Base-by-base conservation (phyloP, 148 eudicot species). In the Rhododendron kiyosumense region DNA sequence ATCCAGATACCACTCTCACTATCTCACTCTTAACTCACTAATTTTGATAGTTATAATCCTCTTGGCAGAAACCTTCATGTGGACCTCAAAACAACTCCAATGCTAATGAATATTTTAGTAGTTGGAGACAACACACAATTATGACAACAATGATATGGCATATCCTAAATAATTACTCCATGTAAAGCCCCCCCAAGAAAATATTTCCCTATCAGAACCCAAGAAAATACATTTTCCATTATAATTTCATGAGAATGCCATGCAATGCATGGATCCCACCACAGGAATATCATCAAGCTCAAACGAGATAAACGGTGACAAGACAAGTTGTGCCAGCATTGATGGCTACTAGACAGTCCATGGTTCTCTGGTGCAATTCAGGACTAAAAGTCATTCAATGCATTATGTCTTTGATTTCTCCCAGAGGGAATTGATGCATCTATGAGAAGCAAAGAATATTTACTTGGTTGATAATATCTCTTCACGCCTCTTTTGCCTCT, bases 391-490 rank as follows among this genome's bases (percentile, higher is more conserved):
- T 49, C 3, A 17, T 38, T 67, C 84, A 82, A 69, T 69, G 45
- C 78, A 67, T 34, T 81, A 17, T 32, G 2, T 30, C 24, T 30
- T 15, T 30, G 20, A 28, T 14, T 51, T 80, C 41, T 18, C 22
- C 52, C 24, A 61, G 36, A 38, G 0, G 84, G 74, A 46, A 38
- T 13, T 28, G 41, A 38, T 41, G 51, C 73, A 61, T 61, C 13
- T 36, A 41, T 6, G 20, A 63, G 78, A 82, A 76, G 28, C 20
- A 76, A 86, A 57, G 65, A 75, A 71, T 7, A 83, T 41, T 15
- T 74, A 95, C 99, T 98, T 95, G 80, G 99, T 97, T 84, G 98
- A 92, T 86, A 97, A 83, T 92, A 97, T 95, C 92, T 97, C 98
- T 82, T 97, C 98, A 8, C 99, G 96, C 89, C 99, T 92, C 75